These are phyloP conservation scores for Penstemon newberryi DNA, from an alignment of 257 asterid genomes.

Conservation along the genomic window DNA sequence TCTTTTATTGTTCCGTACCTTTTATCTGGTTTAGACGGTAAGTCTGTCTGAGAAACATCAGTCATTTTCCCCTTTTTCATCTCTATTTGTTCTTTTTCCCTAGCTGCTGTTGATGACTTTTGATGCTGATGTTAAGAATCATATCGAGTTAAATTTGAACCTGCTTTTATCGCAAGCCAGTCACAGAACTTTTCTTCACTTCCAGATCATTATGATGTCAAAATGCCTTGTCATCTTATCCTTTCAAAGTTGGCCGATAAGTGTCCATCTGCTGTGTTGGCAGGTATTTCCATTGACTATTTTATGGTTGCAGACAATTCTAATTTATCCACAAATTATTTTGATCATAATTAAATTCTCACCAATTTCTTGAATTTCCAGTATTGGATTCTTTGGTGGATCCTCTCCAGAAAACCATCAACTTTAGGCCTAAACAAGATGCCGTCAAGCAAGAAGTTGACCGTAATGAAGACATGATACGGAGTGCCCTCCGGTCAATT, in stretches of 20 bases:
- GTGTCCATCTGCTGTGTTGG: conserved; percentile 98
- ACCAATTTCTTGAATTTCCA: conserved; percentile 35
- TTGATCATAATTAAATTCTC: conserved; percentile 20
- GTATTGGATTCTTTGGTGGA: conserved; percentile 96
- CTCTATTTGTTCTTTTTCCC: conserved; percentile 9
- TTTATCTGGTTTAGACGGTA: conserved; percentile 92
- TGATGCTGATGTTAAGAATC: background rate
- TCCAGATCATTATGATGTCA: conserved; percentile 97
- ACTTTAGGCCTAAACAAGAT: conserved; percentile 85
- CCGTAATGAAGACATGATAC: conserved; percentile 97
- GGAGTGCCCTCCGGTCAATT: conserved; percentile 92
- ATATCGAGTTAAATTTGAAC: conserved; percentile 16
- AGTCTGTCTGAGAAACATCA: conserved; percentile 29
- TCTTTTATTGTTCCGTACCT: conserved; percentile 96
- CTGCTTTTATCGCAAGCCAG: background rate
- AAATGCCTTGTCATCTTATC: conserved; percentile 99
- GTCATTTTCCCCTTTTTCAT: conserved; percentile 11
- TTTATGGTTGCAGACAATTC: conserved; percentile 7
- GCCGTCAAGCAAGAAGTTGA: conserved; percentile 99
- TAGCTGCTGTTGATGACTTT: conserved; percentile 15
- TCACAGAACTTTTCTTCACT: conserved; percentile 16
- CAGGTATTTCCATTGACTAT: conserved; percentile 52
- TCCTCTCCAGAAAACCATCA: conserved; percentile 87
- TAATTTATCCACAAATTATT: background rate
- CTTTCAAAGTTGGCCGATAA: conserved; percentile 94